These are phyloP conservation scores for Triglochin maritima DNA, from an alignment of 106 monocot genomes.

Conservation along the genomic window DNA sequence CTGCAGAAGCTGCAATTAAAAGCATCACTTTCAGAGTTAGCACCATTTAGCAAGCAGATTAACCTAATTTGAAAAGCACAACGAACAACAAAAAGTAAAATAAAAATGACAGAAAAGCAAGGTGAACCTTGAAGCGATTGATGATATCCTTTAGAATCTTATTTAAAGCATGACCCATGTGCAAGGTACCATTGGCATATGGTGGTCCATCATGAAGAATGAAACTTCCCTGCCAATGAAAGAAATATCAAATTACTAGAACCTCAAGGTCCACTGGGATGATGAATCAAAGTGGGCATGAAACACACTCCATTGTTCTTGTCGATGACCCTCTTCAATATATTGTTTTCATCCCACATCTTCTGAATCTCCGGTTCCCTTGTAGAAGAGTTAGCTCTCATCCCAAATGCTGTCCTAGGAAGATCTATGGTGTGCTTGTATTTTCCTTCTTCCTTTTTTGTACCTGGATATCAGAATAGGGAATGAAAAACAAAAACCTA, in stretches of 20 bases:
- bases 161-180: conserved; percentile 97
- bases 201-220: conserved; percentile 97
- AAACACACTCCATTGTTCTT: conserved; percentile 68
- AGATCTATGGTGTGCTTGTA: conserved; percentile 94
- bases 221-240: conserved; percentile 46
- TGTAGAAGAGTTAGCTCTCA: conserved; percentile 71
- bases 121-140: conserved; percentile 75
- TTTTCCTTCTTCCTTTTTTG: conserved; percentile 57
- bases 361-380: conserved; percentile 94
- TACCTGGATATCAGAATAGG: conserved; percentile 19
- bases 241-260: conserved; percentile 3
- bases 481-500: background rate
- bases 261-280: background rate
- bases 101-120: background rate
- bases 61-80: too few relatives aligned
- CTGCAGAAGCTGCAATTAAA: conserved; percentile 72
- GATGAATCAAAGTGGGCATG: background rate
- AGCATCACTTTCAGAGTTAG: background rate
- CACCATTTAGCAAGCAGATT: background rate
- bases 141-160: conserved; percentile 98
- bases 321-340: conserved; percentile 57
- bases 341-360: conserved; percentile 86
- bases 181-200: conserved; percentile 94
- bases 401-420: conserved; percentile 80
- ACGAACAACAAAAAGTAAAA: background rate